phyloP scores from a whole-genome alignment of 306 rosid species.

The Quercus suber region DNA sequence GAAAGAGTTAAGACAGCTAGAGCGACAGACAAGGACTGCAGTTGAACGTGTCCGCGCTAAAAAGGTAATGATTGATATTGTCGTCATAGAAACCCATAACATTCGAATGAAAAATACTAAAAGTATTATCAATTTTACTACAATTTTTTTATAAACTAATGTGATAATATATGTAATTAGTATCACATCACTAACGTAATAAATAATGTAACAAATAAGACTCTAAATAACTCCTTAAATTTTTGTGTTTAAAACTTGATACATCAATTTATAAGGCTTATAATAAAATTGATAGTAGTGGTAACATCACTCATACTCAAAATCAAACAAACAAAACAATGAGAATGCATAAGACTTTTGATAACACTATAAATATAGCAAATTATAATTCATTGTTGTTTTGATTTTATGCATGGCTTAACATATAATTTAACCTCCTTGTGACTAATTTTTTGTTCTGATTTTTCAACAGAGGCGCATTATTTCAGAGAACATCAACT shows the following conservation, averaged over 20 bases:
- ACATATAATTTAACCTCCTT: not conserved
- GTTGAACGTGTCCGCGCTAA: slow-evolving; percentile 38
- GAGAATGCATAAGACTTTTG: too few species aligned
- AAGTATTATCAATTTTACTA: too few species aligned
- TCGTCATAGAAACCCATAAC: not conserved
- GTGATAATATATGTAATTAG: not conserved
- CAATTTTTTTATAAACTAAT: not conserved
- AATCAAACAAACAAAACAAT: too few species aligned
- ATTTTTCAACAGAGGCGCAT: slow-evolving; percentile 37
- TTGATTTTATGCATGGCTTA: too few species aligned
- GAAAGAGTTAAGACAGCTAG: slow-evolving; percentile 47
- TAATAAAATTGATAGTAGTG: too few species aligned
- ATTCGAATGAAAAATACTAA: not conserved
- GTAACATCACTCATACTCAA: too few species aligned
- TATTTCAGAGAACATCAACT: slow-evolving; percentile 25
- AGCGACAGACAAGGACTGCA: slow-evolving; percentile 41
- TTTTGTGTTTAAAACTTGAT: too few species aligned
- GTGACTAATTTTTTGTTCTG: not conserved
- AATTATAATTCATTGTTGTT: too few species aligned
- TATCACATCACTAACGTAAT: not conserved
- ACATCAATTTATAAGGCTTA: too few species aligned
- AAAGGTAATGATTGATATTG: slow-evolving; percentile 20
- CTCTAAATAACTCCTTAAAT: too few species aligned
- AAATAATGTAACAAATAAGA: too few species aligned
- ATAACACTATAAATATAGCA: too few species aligned